These are phyloP conservation scores for Phyllosticta ampelicida DNA, from an alignment of 2,329 filamentous ascomycete genomes.

Conservation along the genomic window DNA sequence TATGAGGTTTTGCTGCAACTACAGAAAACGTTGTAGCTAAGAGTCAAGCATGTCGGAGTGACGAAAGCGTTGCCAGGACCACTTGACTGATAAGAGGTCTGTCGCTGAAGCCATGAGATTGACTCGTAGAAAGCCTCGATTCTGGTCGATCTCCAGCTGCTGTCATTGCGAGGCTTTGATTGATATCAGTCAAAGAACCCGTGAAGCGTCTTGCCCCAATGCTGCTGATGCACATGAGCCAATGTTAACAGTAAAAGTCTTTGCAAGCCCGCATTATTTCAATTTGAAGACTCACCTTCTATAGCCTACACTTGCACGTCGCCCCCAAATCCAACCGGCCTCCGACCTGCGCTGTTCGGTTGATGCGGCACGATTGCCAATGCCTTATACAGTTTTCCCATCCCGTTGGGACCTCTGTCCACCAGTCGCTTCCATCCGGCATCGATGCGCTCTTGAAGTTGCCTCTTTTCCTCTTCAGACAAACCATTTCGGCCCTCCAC, in stretches of 20 bases:
- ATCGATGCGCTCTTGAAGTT: conserved; percentile 52
- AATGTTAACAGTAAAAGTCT: background rate
- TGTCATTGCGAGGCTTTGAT: background rate
- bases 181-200: background rate
- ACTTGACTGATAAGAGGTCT: background rate
- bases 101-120: background rate
- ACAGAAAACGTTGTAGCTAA: background rate
- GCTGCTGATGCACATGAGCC: background rate
- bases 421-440: conserved; percentile 70
- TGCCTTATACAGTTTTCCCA: conserved; percentile 92
- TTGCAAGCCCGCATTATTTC: background rate
- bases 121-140: background rate
- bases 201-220: background rate
- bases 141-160: background rate
- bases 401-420: conserved; percentile 71
- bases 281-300: background rate
- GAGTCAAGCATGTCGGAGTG: background rate
- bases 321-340: conserved; percentile 88
- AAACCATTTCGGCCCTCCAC: conserved; percentile 13
- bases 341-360: conserved; percentile 54
- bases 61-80: background rate
- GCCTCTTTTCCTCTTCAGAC: conserved; percentile 12
- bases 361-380: conserved; percentile 68
- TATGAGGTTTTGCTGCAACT: too few relatives aligned
- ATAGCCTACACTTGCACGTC: conserved; percentile 29